phyloP scores from a whole-genome alignment of 768 basidiomycete species.

The Suillus subluteus region DNA sequence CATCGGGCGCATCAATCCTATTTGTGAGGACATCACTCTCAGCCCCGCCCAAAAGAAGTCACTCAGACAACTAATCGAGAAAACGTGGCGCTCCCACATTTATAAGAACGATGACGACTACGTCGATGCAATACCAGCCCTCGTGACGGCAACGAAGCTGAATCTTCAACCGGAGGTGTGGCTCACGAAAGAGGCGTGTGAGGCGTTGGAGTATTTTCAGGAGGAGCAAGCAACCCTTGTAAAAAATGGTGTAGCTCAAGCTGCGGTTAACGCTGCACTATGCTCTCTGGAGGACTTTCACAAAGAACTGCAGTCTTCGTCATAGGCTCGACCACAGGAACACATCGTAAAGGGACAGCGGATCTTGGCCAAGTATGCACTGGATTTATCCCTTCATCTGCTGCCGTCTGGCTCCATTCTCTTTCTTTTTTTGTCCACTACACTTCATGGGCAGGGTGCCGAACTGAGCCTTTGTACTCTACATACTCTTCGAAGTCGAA shows the following conservation, averaged over 20 bases:
- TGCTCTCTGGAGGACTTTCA: neutral
- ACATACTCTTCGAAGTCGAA: too few species aligned
- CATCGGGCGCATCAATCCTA: neutral
- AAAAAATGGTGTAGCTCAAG: neutral
- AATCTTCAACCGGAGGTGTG: neutral
- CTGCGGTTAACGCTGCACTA: neutral
- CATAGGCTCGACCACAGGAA: neutral
- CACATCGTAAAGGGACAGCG: neutral
- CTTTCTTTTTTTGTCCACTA: neutral
- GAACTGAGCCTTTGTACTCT: too few species aligned
- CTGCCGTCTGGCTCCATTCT: neutral
- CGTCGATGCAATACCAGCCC: neutral
- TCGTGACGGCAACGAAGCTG: neutral
- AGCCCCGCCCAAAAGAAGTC: neutral
- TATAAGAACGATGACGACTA: neutral
- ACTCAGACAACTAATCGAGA: neutral
- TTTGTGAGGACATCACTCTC: neutral
- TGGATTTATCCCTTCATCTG: neutral
- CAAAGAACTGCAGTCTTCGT: neutral
- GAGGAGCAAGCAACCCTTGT: neutral
- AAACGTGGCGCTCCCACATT: neutral
- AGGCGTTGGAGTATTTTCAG: neutral
- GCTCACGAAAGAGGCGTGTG: neutral
- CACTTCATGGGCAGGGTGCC: too few species aligned
- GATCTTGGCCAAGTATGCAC: neutral